Base-by-base conservation (phyloP, 371 early-diverging fungal species). In the Mucor indicus region DNA sequence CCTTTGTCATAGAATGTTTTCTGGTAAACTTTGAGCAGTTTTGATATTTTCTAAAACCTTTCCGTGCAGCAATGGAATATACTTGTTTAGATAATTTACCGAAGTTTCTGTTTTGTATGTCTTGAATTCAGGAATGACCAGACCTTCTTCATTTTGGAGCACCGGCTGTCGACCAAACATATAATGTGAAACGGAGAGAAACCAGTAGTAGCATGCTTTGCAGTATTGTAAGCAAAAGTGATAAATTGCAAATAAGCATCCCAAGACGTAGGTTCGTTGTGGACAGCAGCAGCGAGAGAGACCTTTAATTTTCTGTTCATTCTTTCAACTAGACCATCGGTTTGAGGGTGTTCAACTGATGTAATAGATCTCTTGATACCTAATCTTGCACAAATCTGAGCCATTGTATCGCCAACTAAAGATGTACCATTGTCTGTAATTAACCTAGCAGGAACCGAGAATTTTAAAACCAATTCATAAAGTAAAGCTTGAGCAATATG, bases 181-280 rank as follows among this genome's bases (percentile, higher is more conserved):
- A 53, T 36, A 7, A 44, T 30, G 21, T 59, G 29, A 38, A 53
- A 59, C 1, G 53, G 60, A 25, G 61, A 38, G 6, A 4, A 21
- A 3, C 44, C 27, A 0, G 49, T 60, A 7, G 36, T 29, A 4
- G 40, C 31, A 29, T 60, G 55, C 10, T 46, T 41, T 0, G 43
- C 22, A 2, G 53, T 55, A 48, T 61, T 61, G 29, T 36, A 35
- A 1, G 20, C 55, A 41, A 55, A 61, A 6, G 55, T 49, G 5
- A 61, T 46, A 15, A 52, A 55, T 10, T 48, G 50, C 0, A 60
- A 27, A 10, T 50, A 46, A 0, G 45, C 46, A 32, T 61, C 55
- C 61, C 55, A 55, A 4, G 7, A 2, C 0, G 17, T 1, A 12
- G 29, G 36, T 3, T 48, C 44, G 2, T 53, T 12, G 3, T 48